phyloP scores from a whole-genome alignment of 1,284 basidiomycete genomes.

The Cutaneotrichosporon daszewskae region DNA sequence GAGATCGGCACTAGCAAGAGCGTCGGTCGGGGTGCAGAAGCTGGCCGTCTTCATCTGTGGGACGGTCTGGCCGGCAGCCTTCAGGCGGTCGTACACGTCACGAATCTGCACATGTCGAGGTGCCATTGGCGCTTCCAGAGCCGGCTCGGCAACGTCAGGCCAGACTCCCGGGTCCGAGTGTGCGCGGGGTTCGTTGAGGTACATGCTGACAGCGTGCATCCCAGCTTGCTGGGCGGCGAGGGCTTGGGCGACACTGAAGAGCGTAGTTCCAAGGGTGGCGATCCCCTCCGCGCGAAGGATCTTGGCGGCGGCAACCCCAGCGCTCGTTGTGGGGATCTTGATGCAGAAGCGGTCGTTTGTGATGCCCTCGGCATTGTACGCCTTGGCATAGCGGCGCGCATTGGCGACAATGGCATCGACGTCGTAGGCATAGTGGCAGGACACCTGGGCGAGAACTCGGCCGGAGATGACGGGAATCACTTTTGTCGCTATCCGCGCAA shows the following conservation, averaged over 20 bases:
- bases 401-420: constrained; percentile 12
- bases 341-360: constrained; percentile 29
- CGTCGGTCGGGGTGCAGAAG: constrained; percentile 16
- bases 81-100: constrained; percentile 23
- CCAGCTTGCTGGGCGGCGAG: constrained; percentile 37
- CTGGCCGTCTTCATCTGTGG: constrained; percentile 35
- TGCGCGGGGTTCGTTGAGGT: constrained; percentile 29
- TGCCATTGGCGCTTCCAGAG: constrained; percentile 20
- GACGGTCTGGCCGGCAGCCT: constrained; percentile 22
- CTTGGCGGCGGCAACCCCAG: constrained; percentile 32
- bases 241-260: constrained; percentile 35
- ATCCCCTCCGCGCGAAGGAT: constrained; percentile 29
- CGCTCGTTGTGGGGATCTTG: constrained; percentile 37
- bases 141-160: constrained; percentile 25
- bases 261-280: constrained; percentile 31
- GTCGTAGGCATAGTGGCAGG: constrained; percentile 15
- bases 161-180: constrained; percentile 14
- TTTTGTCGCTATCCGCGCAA: constrained; percentile 13
- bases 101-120: constrained; percentile 32
- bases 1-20: constrained; percentile 18
- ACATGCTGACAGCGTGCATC: constrained; percentile 36
- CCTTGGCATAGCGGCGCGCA: constrained; percentile 11
- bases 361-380: constrained; percentile 20
- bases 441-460: constrained; percentile 20
- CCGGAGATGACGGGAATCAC: constrained; percentile 20